phyloP scores from a whole-genome alignment of 83 land plant species.

The Diphasiastrum complanatum region DNA sequence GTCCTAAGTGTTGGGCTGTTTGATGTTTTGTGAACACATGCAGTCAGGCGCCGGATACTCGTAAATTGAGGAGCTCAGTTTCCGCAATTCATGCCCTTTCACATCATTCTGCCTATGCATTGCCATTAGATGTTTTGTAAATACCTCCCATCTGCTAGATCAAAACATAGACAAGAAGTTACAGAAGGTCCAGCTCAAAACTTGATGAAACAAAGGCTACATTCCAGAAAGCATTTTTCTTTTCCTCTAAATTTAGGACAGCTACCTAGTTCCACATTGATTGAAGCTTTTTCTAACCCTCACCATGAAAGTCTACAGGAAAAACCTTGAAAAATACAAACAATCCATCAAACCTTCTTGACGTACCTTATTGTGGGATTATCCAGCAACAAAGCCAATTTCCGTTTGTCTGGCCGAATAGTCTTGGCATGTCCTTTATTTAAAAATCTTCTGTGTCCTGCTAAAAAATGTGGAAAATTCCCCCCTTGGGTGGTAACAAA shows the following conservation, averaged over 20 bases:
- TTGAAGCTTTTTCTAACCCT: no score
- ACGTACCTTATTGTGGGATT: slow-evolving; percentile 49
- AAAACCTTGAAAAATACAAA: background rate
- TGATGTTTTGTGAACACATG: slow-evolving; percentile 40
- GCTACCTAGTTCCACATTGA: no score
- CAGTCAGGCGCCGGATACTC: slow-evolving; percentile 85
- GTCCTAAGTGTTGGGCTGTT: background rate
- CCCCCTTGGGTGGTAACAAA: slow-evolving; percentile 92
- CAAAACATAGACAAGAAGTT: background rate
- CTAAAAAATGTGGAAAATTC: slow-evolving; percentile 81
- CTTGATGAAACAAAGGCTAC: no score
- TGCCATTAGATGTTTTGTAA: slow-evolving; percentile 51
- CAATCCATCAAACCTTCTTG: background rate
- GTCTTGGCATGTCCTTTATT: slow-evolving; percentile 72
- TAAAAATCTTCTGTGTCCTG: slow-evolving; percentile 70
- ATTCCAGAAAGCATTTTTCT: no score
- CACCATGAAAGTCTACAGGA: no score
- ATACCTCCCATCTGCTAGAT: slow-evolving; percentile 51
- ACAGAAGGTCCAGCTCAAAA: no score
- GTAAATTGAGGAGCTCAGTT: slow-evolving; percentile 56
- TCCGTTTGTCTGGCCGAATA: slow-evolving; percentile 66
- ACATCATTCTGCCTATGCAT: slow-evolving; percentile 60
- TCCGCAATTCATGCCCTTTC: slow-evolving; percentile 56
- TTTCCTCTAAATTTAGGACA: no score
- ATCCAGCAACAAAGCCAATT: slow-evolving; percentile 51